Evolutionary conservation across 2,329 filamentous ascomycete genomes (phyloP), one percentile per base, ranked within the genome.

Genomic region (Leptographium wingfieldii): DNA sequence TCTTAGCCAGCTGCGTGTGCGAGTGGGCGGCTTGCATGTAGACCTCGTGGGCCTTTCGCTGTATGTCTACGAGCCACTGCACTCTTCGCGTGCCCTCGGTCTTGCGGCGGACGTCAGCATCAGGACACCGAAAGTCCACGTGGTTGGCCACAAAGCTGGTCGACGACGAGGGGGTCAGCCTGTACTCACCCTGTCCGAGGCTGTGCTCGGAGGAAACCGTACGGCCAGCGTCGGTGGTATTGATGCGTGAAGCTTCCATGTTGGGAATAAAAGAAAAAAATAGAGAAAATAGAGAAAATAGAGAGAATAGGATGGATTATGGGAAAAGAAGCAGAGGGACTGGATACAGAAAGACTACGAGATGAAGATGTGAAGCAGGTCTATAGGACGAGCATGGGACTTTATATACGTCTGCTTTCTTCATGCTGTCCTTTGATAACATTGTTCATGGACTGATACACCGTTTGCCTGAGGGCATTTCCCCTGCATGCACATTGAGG

Each of bases 1-100:
- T 6, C 19, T 43, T 55, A 5, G 33, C 56, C 46, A 43, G 46
- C 7, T 27, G 31, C 5, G 43, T 33, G 25, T 25, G 12, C 25
- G 27, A 16, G 43, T 61, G 57, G 9, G 54, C 48, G 14, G 55
- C 57, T 2, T 46, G 55, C n/a, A 61, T 27, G 38, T 56, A 61
- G 35, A 56, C 33, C 35, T 56, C 33, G 27, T 57, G 57, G 3
- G 57, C 60, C 35, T 56, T 56, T 19, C n/a, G 33, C 10, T 54
- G 29, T 6, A 59, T 22, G n/a, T 29, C 48, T 0, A 33, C 40
- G 27, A 49, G 29, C 60, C 56, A 61, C 7, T 33, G 33, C 1
- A 33, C 53, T 25, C 5, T n/a, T 2, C 31, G 35, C 11, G 14
- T 27, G 12, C 16, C 5, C 11, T 11, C 16, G 19, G 43, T 46